Evolutionary conservation across 257 asterid species (phyloP).

Genomic region (Phtheirospermum japonicum): DNA sequence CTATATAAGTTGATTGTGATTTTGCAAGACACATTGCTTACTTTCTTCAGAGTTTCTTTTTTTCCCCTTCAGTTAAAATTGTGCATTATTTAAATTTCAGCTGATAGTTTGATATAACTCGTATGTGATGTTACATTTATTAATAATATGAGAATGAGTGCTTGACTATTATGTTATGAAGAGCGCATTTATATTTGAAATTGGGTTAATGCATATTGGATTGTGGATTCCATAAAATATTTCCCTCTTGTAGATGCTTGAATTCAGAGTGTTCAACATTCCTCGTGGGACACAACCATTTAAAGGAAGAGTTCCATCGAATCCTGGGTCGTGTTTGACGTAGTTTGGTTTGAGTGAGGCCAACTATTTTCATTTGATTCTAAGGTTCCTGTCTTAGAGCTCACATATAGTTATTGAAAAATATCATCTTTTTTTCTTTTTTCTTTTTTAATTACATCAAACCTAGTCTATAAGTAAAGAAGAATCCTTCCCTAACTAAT

Average conservation of each 20-base stretch:
- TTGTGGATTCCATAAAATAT: conserved; percentile 16
- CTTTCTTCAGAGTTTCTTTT: conserved; percentile 14
- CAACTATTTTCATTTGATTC: conserved; percentile 88
- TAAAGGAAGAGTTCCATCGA: conserved; percentile 75
- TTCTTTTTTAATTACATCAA: too few relatives aligned
- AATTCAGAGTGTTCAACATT: conserved; percentile 69
- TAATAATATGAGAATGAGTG: not conserved
- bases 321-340: conserved; percentile 81
- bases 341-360: conserved; percentile 98
- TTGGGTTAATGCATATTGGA: conserved; percentile 8
- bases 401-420: conserved; percentile 4
- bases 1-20: conserved; percentile 1
- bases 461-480: too few relatives aligned
- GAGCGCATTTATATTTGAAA: conserved; percentile 12
- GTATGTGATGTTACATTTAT: conserved; percentile 15
- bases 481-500: too few relatives aligned
- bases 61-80: conserved; percentile 10
- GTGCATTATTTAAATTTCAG: not conserved
- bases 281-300: conserved; percentile 47
- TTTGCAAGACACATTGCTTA: conserved; percentile 5
- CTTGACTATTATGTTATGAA: conserved; percentile 18
- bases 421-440: not conserved
- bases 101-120: conserved; percentile 6
- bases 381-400: conserved; percentile 51
- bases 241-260: conserved; percentile 69